phyloP scores from a whole-genome alignment of 345 rosid species.

The Theobroma cacao region DNA sequence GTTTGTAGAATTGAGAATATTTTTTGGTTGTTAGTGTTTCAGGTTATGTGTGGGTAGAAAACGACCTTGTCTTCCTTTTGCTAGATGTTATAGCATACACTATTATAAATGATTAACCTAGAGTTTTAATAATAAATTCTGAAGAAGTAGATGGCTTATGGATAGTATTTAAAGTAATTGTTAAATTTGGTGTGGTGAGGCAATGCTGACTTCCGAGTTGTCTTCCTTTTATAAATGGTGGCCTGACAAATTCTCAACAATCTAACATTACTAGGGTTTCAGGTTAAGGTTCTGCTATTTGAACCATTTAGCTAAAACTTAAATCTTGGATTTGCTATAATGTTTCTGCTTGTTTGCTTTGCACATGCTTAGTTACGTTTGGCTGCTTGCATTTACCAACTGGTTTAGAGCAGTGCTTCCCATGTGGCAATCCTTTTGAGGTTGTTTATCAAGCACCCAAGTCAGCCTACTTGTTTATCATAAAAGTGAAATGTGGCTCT shows the following conservation, averaged over 20 bases:
- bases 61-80: background rate
- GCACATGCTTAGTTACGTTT: background rate
- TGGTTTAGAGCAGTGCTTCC: background rate
- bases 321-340: background rate
- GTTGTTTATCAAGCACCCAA: background rate
- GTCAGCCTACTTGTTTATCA: background rate
- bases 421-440: background rate
- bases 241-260: background rate
- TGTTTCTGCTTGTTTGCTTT: background rate
- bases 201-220: background rate
- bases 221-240: background rate
- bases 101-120: background rate
- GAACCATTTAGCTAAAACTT: background rate
- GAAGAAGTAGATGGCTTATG: background rate
- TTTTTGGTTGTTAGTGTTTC: background rate
- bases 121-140: background rate
- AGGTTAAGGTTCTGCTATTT: background rate
- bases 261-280: slow-evolving; percentile 2
- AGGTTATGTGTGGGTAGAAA: background rate
- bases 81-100: slow-evolving; percentile 1
- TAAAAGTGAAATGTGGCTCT: background rate
- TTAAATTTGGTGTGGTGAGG: background rate
- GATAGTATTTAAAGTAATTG: background rate
- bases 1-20: background rate
- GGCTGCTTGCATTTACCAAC: background rate